Conservation (phyloP, 768 basidiomycete species). For the Mycena galericulata region DNA sequence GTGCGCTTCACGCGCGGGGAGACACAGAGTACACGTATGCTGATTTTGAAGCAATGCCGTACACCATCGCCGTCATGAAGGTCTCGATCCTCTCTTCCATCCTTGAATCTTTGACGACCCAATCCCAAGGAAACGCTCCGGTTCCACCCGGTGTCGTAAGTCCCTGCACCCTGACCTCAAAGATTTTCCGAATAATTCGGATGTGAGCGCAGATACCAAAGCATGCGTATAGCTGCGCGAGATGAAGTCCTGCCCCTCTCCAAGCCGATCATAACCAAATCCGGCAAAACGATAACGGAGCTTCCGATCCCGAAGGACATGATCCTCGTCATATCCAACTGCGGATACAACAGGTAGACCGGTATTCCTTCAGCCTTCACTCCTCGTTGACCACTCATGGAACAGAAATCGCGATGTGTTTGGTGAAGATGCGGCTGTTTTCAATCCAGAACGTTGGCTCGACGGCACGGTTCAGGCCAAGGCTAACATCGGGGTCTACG, state of each 20-base stretch:
- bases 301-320: constrained; percentile 63
- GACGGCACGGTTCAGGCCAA: constrained; percentile 49
- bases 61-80: constrained; percentile 62
- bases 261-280: constrained; percentile 58
- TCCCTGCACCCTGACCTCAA: too few relatives aligned
- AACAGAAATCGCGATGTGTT: constrained; percentile 61
- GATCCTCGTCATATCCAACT: constrained; percentile 63
- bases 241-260: constrained; percentile 74
- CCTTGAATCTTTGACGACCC: neutral
- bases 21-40: constrained; percentile 55
- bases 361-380: constrained; percentile 34
- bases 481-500: constrained; percentile 57
- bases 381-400: neutral
- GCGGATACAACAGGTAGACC: constrained; percentile 69
- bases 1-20: constrained; percentile 49
- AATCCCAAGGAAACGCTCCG: constrained; percentile 61
- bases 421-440: constrained; percentile 67
- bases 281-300: constrained; percentile 56
- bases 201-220: constrained; percentile 48
- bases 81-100: constrained; percentile 38
- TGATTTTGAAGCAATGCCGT: constrained; percentile 65
- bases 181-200: too few relatives aligned
- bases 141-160: constrained; percentile 63
- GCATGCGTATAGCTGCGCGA: constrained; percentile 59
- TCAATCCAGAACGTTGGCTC: constrained; percentile 71